Evolutionary conservation across 495 filamentous ascomycete genomes (phyloP), one percentile per base, ranked within the genome.

Genomic region (Trichocladium antarcticum): DNA sequence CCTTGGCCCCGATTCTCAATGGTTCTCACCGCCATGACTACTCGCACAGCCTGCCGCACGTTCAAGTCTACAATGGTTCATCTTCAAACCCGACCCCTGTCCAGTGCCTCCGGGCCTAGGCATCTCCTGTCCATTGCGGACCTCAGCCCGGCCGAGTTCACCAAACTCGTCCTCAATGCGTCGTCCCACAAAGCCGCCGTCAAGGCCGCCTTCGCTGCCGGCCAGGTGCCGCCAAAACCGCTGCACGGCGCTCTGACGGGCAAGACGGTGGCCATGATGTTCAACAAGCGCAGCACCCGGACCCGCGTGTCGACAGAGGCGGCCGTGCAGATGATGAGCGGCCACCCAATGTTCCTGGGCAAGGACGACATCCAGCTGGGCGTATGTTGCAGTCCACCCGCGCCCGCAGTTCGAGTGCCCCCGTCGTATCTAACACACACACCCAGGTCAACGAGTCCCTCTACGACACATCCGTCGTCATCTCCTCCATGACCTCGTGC

Each of bases 351-450:
- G 87, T 98, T 97, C 65, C 68, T 98, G 37, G 86, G 87, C 42
- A 88, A 86, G 61, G 83, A 89, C 37, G 92, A 98, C 63, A 98
- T 98, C 47, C 92, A 98, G 62, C 70, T 97, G 27, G 90, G 90
- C 22, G 92, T 95, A 57, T 51, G 74, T 64, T 24, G 35, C 9
- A 54, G 8, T 29, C 11, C 15, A 7, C 20, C n/a, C n/a, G n/a
- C n/a, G n/a, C n/a, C n/a, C n/a, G n/a, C n/a, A n/a, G n/a, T n/a
- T n/a, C n/a, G n/a, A n/a, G n/a, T n/a, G 1, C 37, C 15, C 9
- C 28, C 17, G 6, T 19, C 37, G 40, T 1, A 32, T 49, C 31
- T 11, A 2, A 57, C 48, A 57, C 55, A 39, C 38, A 34, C 11
- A 14, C 44, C 21, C 49, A 81, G 77, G 77, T 84, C 50, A 98